Percentiles rank a stretch among this genome's conserved stretches.
phyloP scores from a whole-genome alignment of 352 stramenopile genomes.

The Blastocystis sp. region DNA sequence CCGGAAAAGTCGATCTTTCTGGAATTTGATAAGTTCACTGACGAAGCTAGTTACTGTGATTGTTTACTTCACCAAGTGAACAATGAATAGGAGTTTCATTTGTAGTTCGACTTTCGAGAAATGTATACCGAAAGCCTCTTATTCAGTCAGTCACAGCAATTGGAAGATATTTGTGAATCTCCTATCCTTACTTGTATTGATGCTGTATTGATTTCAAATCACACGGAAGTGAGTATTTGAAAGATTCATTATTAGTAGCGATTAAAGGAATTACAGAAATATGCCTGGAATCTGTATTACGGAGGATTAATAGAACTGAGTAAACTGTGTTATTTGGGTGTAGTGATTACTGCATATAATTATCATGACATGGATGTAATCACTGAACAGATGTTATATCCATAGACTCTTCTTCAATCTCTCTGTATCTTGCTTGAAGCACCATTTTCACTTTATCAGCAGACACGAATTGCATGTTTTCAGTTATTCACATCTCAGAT shows the following conservation, averaged over 20 bases:
- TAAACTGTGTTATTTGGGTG: background rate
- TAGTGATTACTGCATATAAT: background rate
- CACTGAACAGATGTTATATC: background rate
- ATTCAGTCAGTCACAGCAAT: background rate
- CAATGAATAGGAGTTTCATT: background rate
- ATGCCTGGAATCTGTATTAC: background rate
- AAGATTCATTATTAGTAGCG: background rate
- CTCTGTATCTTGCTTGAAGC: background rate
- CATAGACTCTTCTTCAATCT: background rate
- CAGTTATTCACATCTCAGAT: background rate
- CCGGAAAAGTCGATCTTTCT: background rate
- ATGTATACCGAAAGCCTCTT: background rate
- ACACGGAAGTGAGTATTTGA: background rate
- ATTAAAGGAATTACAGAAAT: background rate
- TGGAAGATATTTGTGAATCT: background rate
- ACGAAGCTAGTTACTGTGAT: background rate
- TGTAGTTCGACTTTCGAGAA: background rate
- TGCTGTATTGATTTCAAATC: background rate
- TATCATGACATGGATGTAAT: constrained; percentile 5
- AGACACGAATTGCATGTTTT: background rate
- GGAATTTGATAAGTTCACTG: background rate
- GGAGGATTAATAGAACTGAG: background rate
- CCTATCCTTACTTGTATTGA: background rate
- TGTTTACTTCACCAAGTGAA: background rate
- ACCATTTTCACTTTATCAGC: background rate